Evolutionary conservation across 2,329 filamentous ascomycete genomes (phyloP).

Genomic region (Fusarium setosum): DNA sequence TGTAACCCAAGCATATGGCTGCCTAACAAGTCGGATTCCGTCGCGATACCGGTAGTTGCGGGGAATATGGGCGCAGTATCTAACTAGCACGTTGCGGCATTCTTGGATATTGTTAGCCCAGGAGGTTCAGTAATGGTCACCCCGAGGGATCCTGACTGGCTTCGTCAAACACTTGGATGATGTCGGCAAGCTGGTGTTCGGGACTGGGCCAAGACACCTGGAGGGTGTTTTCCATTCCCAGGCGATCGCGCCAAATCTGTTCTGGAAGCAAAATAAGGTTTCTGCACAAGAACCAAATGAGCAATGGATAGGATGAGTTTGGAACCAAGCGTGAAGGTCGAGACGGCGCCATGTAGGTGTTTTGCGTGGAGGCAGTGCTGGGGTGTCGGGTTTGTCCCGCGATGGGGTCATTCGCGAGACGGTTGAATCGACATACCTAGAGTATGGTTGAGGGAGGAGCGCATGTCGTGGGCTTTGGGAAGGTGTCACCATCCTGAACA

Average conservation of each 20-base stretch:
- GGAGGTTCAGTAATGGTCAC: background rate
- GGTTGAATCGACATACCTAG: background rate
- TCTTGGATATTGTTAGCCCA: constrained; percentile 43
- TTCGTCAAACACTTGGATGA: constrained; percentile 35
- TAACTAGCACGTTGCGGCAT: constrained; percentile 58
- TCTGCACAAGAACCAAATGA: background rate
- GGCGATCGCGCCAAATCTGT: background rate
- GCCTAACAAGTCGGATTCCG: constrained; percentile 53
- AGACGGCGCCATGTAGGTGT: background rate
- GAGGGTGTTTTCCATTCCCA: constrained; percentile 20
- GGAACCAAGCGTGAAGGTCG: background rate
- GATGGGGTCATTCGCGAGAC: background rate
- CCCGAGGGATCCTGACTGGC: constrained; percentile 27
- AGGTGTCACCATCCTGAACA: background rate
- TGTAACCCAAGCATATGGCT: background rate
- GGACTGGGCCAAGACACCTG: background rate
- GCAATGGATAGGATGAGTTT: background rate
- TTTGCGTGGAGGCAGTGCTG: background rate
- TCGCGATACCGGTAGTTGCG: constrained; percentile 60
- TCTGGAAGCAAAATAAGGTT: background rate
- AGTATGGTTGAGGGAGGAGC: background rate
- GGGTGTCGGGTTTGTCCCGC: background rate
- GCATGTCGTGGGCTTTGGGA: background rate
- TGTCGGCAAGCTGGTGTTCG: background rate
- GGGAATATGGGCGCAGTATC: constrained; percentile 57